phyloP scores from a whole-genome alignment of 2,329 filamentous ascomycete genomes.

The Fusarium zealandicum region DNA sequence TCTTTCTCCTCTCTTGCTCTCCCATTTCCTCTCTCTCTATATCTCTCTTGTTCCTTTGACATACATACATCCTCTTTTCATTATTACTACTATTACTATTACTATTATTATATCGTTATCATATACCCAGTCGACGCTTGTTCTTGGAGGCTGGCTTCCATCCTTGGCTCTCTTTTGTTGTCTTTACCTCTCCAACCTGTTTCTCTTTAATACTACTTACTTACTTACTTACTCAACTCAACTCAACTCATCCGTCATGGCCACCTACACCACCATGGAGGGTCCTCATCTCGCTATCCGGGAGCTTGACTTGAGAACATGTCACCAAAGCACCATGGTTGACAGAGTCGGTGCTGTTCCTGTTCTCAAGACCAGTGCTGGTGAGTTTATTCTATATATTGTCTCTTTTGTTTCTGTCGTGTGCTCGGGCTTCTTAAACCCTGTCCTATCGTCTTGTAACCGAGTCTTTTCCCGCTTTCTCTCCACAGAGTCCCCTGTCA shows the following conservation, averaged over 20 bases:
- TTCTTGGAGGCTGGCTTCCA: conserved; percentile 41
- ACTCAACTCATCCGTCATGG: no score
- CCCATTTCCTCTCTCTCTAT: not conserved
- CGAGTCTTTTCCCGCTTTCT: conserved; percentile 12
- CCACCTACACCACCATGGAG: conserved; percentile 39
- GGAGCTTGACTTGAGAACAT: conserved; percentile 60
- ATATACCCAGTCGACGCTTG: conserved; percentile 26
- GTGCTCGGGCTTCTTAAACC: conserved; percentile 4
- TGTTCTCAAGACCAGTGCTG: conserved; percentile 65
- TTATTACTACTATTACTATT: no score
- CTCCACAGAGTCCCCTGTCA: conserved; percentile 17
- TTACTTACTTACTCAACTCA: conserved; percentile 2
- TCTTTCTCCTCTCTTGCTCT: conserved; percentile 19
- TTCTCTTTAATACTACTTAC: conserved; percentile 11
- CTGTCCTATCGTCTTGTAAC: conserved; percentile 12
- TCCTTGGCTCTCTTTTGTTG: conserved; percentile 15
- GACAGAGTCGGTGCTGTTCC: conserved; percentile 65
- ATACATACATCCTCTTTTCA: not conserved
- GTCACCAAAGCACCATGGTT: conserved; percentile 56
- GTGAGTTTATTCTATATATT: conserved; percentile 51
- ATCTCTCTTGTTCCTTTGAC: not conserved
- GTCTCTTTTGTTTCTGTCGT: conserved; percentile 10
- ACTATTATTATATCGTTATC: conserved; percentile 10
- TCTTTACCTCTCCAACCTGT: conserved; percentile 16
- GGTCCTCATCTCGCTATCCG: conserved; percentile 48